Base-by-base conservation (phyloP, 441 rosid species). In the Dalechampia spathulata region DNA sequence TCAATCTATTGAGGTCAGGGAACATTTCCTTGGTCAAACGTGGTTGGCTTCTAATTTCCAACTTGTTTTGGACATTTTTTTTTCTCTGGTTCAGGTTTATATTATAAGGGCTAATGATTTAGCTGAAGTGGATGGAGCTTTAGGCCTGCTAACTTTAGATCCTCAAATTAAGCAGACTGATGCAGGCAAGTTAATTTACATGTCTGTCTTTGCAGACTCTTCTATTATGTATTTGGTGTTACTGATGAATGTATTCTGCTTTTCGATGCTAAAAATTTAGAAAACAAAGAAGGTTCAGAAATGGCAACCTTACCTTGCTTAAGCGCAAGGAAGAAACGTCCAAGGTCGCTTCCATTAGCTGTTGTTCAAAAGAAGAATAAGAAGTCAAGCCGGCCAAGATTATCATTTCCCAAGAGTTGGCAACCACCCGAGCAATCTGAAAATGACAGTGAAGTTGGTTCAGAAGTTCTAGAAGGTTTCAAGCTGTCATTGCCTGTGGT, bases 71-170 rank as follows among this genome's bases (percentile, higher is more conserved):
- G 7, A 6, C 25, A 27, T 58, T 27, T 56, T 41, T 32, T 39
- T 39, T 15, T 54, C 36, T 25, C 26, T 49, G 62, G 48, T 75
- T 72, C 64, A 85, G 92, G 80, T 82, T 34, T 80, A 80, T 69
- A 63, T 82, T 55, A 69, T 82, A 69, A 82, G 80, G 69, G 81
- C 83, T n/a, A 72, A 77, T 57, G 82, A 77, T 61, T 71, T 77
- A 38, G 65, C 74, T 17, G 93, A 85, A 63, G 74, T 82, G 28
- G 85, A 82, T 63, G 86, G 88, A 34, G 86, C 80, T 52, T 74
- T 80, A 54, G 86, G 84, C 61, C 84, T 80, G 32, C 79, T 80
- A 44, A 82, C 78, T 72, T 75, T 82, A 75, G 89, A 75, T 72
- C 76, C 84, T 52, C 78, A 69, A 52, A 61, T 70, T 21, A 77